Percentiles rank a stretch among this genome's conserved stretches.
Conservation (phyloP, 495 filamentous ascomycete genomes). For the Penicillium verhagenii region DNA sequence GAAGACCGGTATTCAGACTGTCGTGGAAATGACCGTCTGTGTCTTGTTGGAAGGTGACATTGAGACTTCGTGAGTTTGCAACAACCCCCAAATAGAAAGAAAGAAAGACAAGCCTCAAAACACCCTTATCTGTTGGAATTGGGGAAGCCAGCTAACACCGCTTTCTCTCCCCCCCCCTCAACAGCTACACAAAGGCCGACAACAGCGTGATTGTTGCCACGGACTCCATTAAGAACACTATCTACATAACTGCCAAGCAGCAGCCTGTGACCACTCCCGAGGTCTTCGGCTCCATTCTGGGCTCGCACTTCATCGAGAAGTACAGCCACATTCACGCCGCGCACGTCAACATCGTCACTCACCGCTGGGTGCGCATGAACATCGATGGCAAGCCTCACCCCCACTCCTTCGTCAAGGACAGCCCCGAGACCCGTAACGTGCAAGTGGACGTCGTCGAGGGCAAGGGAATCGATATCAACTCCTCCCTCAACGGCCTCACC, state of each 20-base stretch:
- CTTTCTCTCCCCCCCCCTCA: too few species aligned
- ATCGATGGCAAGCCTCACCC: constrained; percentile 90
- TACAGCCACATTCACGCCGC: constrained; percentile 86
- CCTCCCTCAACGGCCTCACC: constrained; percentile 69
- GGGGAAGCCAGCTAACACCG: constrained; percentile 1
- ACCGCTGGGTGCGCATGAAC: constrained; percentile 88
- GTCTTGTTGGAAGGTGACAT: constrained; percentile 88
- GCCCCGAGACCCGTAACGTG: constrained; percentile 72
- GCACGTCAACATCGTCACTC: constrained; percentile 74
- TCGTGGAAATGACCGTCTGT: constrained; percentile 93
- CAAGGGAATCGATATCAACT: constrained; percentile 69
- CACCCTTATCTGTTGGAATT: constrained; percentile 3
- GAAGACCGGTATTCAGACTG: constrained; percentile 72
- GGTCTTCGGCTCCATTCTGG: constrained; percentile 81
- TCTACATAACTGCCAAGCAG: constrained; percentile 92
- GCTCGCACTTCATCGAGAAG: constrained; percentile 80
- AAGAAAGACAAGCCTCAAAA: neutral
- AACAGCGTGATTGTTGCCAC: constrained; percentile 95
- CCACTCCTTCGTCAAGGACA: constrained; percentile 92
- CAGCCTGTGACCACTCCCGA: constrained; percentile 91
- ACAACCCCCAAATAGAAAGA: too few species aligned
- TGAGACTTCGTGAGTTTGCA: constrained; percentile 71
- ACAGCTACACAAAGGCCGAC: constrained; percentile 86
- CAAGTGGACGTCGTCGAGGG: constrained; percentile 51
- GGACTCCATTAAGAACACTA: constrained; percentile 97